Conservation (phyloP, 1,284 basidiomycete genomes). For the Cryptococcus sp. region DNA sequence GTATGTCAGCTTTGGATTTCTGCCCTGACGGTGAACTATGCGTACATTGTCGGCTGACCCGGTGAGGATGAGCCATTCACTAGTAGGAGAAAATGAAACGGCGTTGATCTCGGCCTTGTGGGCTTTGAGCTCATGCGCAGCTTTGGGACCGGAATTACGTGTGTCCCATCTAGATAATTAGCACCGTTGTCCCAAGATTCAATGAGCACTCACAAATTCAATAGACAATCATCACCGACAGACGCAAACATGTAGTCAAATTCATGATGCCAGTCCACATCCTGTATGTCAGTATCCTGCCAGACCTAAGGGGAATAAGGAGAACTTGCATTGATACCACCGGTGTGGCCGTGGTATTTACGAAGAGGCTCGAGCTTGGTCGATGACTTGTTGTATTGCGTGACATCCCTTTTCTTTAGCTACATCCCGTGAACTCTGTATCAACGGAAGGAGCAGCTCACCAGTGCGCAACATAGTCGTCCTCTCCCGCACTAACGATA, state of each 20-base stretch:
- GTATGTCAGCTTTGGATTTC: background rate
- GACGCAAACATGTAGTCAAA: slow-evolving; percentile 86
- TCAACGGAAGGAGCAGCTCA: slow-evolving; percentile 42
- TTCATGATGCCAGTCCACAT: slow-evolving; percentile 91
- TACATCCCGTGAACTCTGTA: background rate
- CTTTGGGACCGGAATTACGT: slow-evolving; percentile 61
- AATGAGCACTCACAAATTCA: slow-evolving; percentile 72
- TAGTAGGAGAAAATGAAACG: slow-evolving; percentile 82
- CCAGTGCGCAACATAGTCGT: slow-evolving; percentile 95
- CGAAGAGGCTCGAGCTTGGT: slow-evolving; percentile 72
- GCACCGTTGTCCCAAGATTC: slow-evolving; percentile 5
- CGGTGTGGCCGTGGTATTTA: slow-evolving; percentile 80
- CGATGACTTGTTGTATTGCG: slow-evolving; percentile 77
- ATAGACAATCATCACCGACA: slow-evolving; percentile 93
- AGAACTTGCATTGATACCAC: slow-evolving; percentile 74
- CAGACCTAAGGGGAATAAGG: background rate
- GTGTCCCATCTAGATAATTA: slow-evolving; percentile 79
- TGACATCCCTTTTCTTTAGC: slow-evolving; percentile 69
- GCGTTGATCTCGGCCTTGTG: slow-evolving; percentile 88
- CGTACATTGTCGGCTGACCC: slow-evolving; percentile 95
- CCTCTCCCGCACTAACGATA: slow-evolving; percentile 88
- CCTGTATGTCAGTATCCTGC: slow-evolving; percentile 54
- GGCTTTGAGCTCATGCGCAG: slow-evolving; percentile 71
- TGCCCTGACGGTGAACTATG: slow-evolving; percentile 23
- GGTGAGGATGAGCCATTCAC: slow-evolving; percentile 80